Conservation (phyloP, 208 protist genomes). For the Crithidia mellificae region DNA sequence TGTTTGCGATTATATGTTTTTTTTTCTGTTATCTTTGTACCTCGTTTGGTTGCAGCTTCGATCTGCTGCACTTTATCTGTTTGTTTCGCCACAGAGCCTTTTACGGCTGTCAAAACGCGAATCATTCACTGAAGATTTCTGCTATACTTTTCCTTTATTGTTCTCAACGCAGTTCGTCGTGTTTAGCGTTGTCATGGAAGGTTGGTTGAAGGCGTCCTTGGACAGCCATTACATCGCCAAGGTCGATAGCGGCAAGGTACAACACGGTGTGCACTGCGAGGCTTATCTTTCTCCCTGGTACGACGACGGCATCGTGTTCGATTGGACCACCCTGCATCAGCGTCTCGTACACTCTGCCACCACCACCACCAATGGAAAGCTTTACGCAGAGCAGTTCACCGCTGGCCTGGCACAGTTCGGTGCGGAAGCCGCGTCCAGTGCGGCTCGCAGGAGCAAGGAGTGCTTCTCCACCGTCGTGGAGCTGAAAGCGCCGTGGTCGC, state of each 20-base stretch:
- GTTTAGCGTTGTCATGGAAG: conserved; percentile 48
- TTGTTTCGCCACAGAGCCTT: too few species aligned
- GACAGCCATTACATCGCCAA: conserved; percentile 28
- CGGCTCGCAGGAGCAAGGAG: background rate
- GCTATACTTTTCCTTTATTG: too few species aligned
- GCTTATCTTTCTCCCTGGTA: conserved; percentile 58
- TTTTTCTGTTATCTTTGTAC: too few species aligned
- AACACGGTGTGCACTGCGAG: conserved; percentile 45
- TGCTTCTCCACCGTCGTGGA: conserved; percentile 51
- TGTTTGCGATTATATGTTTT: too few species aligned
- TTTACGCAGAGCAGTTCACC: background rate
- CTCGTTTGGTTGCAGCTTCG: too few species aligned
- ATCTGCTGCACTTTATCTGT: too few species aligned
- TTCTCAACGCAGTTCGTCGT: too few species aligned
- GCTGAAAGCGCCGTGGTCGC: conserved; percentile 45
- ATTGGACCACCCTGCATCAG: conserved; percentile 64
- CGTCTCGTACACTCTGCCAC: conserved; percentile 22
- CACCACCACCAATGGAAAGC: background rate
- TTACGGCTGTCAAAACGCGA: too few species aligned
- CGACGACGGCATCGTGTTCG: conserved; percentile 60
- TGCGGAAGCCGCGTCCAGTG: background rate
- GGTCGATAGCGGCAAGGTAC: conserved; percentile 11
- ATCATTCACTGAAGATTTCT: too few species aligned
- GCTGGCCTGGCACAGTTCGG: conserved; percentile 8
- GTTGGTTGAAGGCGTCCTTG: conserved; percentile 40